Evolutionary conservation across 305 asterid species (phyloP).

Genomic region (Petunia hybrid): DNA sequence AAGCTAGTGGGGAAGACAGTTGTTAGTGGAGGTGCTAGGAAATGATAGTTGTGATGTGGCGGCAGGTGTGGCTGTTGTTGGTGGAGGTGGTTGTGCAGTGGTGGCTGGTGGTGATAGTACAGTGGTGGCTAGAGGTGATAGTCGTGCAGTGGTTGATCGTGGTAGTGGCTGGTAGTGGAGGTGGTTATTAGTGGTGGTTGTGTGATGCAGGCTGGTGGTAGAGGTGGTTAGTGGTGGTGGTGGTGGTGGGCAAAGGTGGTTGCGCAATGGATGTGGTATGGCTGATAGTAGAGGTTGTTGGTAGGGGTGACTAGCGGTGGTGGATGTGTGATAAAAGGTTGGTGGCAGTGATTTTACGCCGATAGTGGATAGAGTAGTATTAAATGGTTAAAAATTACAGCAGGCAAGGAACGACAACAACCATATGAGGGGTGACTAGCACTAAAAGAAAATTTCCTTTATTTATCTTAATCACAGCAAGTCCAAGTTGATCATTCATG

Average conservation of each 20-base stretch:
- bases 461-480: slow-evolving; percentile 15
- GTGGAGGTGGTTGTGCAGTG: neutral
- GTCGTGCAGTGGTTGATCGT: neutral
- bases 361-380: neutral
- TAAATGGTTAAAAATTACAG: slow-evolving; percentile 1
- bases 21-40: neutral
- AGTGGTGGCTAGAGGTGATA: neutral
- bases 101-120: neutral
- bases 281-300: neutral
- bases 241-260: neutral
- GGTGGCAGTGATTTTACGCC: neutral
- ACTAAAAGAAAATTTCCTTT: slow-evolving; percentile 4
- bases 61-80: slow-evolving; percentile 3
- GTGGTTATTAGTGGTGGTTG: slow-evolving; percentile 14
- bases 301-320: neutral
- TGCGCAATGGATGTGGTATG: neutral
- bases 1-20: slow-evolving; percentile 5
- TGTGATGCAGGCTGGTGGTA: neutral
- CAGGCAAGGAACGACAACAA: neutral
- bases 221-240: slow-evolving; percentile 9
- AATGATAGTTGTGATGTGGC: slow-evolving; percentile 13
- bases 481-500: slow-evolving; percentile 4
- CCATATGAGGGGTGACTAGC: neutral
- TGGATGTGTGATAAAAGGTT: neutral
- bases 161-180: slow-evolving; percentile 12